Base-by-base conservation (phyloP, 257 asterid genomes). In the Forsythia suspensa region DNA sequence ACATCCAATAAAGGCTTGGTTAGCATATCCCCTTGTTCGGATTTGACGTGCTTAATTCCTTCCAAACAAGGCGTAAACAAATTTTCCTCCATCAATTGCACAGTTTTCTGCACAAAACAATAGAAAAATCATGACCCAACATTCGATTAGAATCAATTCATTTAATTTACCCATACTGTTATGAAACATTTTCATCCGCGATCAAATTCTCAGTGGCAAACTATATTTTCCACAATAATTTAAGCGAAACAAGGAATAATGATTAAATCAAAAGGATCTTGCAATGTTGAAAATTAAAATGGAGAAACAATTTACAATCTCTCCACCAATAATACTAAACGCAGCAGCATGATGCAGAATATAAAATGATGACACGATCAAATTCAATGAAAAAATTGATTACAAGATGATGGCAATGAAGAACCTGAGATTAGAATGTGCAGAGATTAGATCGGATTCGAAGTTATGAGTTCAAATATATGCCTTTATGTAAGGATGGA, bases 1-100 rank as follows among this genome's bases (percentile, higher is more conserved):
- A 84, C 84, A 46, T 88, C 85, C 83, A 85, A 76, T 85, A 88
- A 88, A 46, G 88, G 89, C 77, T 78, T 85, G 70, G 87, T 69
- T 6, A 81, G 82, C 51, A 88, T 57, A 34, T 85, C 91, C 57
- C 85, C 89, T 42, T 75, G 82, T 10, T 84, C 85, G 41, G 87
- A 81, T 69, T 88, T 88, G 68, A 85, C 73, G 80, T 75, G 80
- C 63, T 75, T 82, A 82, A 88, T 72, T 72, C 85, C 84, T 77
- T 85, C 89, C 55, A 86, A n/a, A 52, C 87, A 84, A 12, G 87
- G 88, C 66, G 81, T 51, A 71, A 88, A 84, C 67, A 83, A 59
- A 67, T 85, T 81, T 76, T 80, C 80, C 66, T 71, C 89, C 89
- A 84, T 85, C 15, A n/a, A 20, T 20, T 42, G 8, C 34, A 41